phyloP scores from a whole-genome alignment of 352 stramenopile species.

The Phytophthora idaei region DNA sequence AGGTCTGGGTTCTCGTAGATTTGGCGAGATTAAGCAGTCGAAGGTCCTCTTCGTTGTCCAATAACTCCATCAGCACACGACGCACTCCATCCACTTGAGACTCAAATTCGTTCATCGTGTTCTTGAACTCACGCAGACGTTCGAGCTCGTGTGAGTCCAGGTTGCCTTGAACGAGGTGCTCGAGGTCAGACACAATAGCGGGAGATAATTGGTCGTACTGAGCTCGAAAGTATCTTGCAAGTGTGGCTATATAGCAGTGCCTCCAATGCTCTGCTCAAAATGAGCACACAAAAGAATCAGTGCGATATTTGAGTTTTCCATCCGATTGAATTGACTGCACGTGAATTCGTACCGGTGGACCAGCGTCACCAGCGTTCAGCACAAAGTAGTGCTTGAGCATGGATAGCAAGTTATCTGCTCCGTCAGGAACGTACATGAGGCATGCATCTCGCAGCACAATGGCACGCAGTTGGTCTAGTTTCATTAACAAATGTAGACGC shows the following conservation, averaged over 20 bases:
- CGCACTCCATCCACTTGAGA: slow-evolving; percentile 66
- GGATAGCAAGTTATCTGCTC: slow-evolving; percentile 49
- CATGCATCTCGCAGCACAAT: slow-evolving; percentile 56
- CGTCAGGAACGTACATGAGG: slow-evolving; percentile 51
- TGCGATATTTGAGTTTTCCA: not conserved
- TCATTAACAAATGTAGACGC: not conserved
- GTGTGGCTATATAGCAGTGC: slow-evolving; percentile 50
- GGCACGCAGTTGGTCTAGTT: slow-evolving; percentile 57
- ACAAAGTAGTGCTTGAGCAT: slow-evolving; percentile 60
- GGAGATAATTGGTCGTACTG: slow-evolving; percentile 58
- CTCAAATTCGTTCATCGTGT: slow-evolving; percentile 74
- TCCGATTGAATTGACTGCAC: slow-evolving; percentile 14
- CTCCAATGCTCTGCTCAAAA: slow-evolving; percentile 47
- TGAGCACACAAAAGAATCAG: not conserved
- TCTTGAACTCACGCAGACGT: slow-evolving; percentile 70
- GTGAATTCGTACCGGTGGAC: slow-evolving; percentile 63
- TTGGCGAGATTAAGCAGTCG: slow-evolving; percentile 72
- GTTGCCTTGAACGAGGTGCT: slow-evolving; percentile 53
- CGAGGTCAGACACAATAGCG: slow-evolving; percentile 50
- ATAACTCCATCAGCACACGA: slow-evolving; percentile 62
- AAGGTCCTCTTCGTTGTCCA: slow-evolving; percentile 74
- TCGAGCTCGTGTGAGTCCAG: slow-evolving; percentile 64
- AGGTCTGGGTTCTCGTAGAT: slow-evolving; percentile 62
- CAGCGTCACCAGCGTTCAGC: slow-evolving; percentile 34
- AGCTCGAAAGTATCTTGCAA: slow-evolving; percentile 58